These are phyloP conservation scores for Paramyrothecium roridum DNA, from an alignment of 2,329 filamentous ascomycete species.

Conservation along the genomic window DNA sequence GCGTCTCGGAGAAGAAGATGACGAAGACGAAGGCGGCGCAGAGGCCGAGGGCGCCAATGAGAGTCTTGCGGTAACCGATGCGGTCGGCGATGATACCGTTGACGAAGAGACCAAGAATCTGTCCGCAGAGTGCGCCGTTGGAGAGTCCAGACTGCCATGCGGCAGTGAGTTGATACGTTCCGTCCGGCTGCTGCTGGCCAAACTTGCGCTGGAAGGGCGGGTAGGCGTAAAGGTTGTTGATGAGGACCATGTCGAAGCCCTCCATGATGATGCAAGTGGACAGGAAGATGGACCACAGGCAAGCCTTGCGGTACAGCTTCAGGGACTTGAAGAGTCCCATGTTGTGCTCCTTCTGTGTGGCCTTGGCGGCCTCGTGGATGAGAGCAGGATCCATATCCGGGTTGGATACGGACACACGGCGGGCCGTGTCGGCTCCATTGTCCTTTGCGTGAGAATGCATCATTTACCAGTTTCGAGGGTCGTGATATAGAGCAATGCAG, in stretches of 20 bases:
- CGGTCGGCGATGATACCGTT: slow-evolving; percentile 46
- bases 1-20: slow-evolving; percentile 40
- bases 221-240: slow-evolving; percentile 38
- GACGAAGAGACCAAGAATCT: slow-evolving; percentile 47
- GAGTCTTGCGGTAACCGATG: slow-evolving; percentile 43
- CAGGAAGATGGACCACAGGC: slow-evolving; percentile 32
- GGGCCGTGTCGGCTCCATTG: neutral
- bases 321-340: slow-evolving; percentile 29
- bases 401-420: neutral
- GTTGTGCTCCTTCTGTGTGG: slow-evolving; percentile 29
- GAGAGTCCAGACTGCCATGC: slow-evolving; percentile 50
- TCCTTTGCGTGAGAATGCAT: neutral
- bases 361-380: slow-evolving; percentile 14
- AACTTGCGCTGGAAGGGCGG: slow-evolving; percentile 35
- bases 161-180: slow-evolving; percentile 42
- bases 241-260: slow-evolving; percentile 35
- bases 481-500: no score
- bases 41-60: slow-evolving; percentile 37
- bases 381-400: neutral
- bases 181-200: slow-evolving; percentile 29
- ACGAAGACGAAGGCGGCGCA: slow-evolving; percentile 44
- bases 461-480: no score
- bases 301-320: slow-evolving; percentile 35
- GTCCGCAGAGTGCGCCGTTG: slow-evolving; percentile 44
- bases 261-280: slow-evolving; percentile 29